Conservation (phyloP, 345 rosid species). For the Arabis hirsuta region DNA sequence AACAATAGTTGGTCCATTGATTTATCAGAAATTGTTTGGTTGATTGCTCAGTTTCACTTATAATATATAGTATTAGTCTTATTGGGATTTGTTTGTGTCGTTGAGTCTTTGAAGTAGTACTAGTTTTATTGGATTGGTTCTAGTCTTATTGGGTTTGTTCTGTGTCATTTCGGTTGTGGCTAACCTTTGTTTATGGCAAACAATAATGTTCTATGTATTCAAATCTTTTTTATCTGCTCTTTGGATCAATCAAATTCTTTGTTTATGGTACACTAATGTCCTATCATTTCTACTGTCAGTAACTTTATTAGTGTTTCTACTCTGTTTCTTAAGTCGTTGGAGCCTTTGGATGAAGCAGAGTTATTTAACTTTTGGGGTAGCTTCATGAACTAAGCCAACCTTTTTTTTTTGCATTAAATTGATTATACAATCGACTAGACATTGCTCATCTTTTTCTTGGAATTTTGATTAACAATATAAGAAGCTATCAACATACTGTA, state of each 20-base stretch:
- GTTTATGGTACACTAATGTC: neutral
- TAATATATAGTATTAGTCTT: too few relatives aligned
- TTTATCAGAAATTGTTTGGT: too few relatives aligned
- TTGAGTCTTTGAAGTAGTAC: neutral
- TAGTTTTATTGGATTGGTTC: neutral
- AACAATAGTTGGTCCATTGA: slow-evolving; percentile 1
- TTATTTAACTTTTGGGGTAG: neutral
- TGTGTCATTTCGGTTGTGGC: neutral
- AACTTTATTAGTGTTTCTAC: too few relatives aligned
- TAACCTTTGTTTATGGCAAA: neutral
- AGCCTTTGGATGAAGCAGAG: slow-evolving; percentile 2
- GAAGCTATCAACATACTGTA: neutral
- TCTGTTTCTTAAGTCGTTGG: neutral
- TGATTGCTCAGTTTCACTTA: neutral
- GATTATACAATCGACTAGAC: too few relatives aligned
- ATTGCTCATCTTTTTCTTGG: too few relatives aligned
- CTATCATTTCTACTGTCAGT: neutral
- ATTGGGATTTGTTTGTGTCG: neutral
- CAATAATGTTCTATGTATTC: neutral
- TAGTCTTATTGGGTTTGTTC: too few relatives aligned
- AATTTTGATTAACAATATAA: neutral
- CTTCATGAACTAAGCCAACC: neutral
- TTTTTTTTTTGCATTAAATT: neutral
- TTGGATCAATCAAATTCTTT: neutral
- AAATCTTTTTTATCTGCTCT: neutral